phyloP scores from a whole-genome alignment of 2,329 filamentous ascomycete genomes.

The Fusarium algeriense region DNA sequence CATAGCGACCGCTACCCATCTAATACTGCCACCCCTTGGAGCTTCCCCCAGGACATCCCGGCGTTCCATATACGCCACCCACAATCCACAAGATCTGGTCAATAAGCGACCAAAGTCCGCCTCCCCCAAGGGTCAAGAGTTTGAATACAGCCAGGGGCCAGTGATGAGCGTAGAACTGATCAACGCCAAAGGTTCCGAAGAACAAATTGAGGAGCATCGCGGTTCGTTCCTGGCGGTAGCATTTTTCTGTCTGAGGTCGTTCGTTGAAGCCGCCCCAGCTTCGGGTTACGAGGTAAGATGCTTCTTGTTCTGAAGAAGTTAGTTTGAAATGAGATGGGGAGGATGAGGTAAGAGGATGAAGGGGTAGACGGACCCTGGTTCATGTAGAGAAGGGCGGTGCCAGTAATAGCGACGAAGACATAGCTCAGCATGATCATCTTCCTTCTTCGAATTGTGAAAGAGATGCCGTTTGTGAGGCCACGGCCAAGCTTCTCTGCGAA shows the following conservation, averaged over 20 bases:
- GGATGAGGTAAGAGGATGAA: too few species aligned
- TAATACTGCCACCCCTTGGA: too few species aligned
- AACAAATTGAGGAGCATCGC: slow-evolving; percentile 37
- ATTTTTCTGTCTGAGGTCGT: slow-evolving; percentile 29
- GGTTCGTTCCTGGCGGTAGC: slow-evolving; percentile 39
- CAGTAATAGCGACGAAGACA: too few species aligned
- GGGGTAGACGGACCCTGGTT: too few species aligned
- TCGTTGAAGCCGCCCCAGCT: slow-evolving; percentile 38
- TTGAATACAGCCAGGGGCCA: slow-evolving; percentile 38
- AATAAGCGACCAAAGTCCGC: slow-evolving; percentile 34
- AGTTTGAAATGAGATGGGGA: too few species aligned
- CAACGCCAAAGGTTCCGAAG: slow-evolving; percentile 22
- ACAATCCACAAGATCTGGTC: slow-evolving; percentile 42
- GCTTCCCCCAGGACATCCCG: slow-evolving; percentile 39
- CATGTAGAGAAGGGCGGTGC: too few species aligned
- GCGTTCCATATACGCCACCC: slow-evolving; percentile 40
- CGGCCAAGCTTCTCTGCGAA: too few species aligned
- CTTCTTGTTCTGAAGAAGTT: slow-evolving; percentile 1
- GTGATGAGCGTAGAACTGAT: slow-evolving; percentile 41
- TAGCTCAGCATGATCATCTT: too few species aligned
- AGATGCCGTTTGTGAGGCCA: too few species aligned
- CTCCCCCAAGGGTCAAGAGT: slow-evolving; percentile 33
- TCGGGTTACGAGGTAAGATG: slow-evolving; percentile 6
- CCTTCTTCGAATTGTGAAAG: too few species aligned
- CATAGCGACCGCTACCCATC: too few species aligned